Percentiles rank a stretch among this genome's conserved stretches.
phyloP scores from a whole-genome alignment of 257 asterid genomes.

The Primulina huaijiensis region DNA sequence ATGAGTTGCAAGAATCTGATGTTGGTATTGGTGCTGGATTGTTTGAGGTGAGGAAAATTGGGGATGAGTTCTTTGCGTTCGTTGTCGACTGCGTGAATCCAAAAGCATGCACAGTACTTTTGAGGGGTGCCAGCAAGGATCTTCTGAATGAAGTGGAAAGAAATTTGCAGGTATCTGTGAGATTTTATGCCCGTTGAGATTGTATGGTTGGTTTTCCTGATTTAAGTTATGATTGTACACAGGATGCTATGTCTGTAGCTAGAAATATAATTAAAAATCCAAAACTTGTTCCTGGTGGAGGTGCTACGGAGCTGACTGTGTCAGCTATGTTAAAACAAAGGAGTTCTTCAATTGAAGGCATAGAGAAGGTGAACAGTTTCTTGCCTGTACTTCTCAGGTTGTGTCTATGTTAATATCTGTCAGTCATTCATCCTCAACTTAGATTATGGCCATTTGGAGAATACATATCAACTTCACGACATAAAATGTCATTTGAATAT shows the following conservation, averaged over 20 bases:
- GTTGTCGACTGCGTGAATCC: conserved; percentile 88
- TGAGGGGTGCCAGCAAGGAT: conserved; percentile 98
- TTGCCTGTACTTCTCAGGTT: background rate
- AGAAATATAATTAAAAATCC: conserved; percentile 92
- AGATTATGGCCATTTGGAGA: background rate
- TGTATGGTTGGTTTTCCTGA: conserved; percentile 19
- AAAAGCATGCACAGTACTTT: conserved; percentile 87
- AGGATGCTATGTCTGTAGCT: conserved; percentile 99
- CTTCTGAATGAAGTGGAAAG: conserved; percentile 95
- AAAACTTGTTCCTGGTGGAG: conserved; percentile 97
- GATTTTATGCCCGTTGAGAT: conserved; percentile 3
- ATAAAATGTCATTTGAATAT: background rate
- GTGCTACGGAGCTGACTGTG: conserved; percentile 94
- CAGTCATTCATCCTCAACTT: background rate
- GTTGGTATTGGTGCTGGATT: conserved; percentile 94
- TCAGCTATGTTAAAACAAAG: conserved; percentile 86
- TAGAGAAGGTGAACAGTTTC: conserved; percentile 62
- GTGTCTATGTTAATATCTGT: background rate
- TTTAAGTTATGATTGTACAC: conserved; percentile 19
- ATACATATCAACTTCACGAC: background rate
- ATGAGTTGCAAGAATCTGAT: conserved; percentile 95
- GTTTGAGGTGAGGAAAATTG: conserved; percentile 91
- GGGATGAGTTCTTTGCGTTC: conserved; percentile 85
- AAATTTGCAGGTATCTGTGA: conserved; percentile 72
- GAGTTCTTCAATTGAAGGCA: conserved; percentile 86